phyloP scores from a whole-genome alignment of 2,329 filamentous ascomycete species.

The Hirsutella rhossiliensis region DNA sequence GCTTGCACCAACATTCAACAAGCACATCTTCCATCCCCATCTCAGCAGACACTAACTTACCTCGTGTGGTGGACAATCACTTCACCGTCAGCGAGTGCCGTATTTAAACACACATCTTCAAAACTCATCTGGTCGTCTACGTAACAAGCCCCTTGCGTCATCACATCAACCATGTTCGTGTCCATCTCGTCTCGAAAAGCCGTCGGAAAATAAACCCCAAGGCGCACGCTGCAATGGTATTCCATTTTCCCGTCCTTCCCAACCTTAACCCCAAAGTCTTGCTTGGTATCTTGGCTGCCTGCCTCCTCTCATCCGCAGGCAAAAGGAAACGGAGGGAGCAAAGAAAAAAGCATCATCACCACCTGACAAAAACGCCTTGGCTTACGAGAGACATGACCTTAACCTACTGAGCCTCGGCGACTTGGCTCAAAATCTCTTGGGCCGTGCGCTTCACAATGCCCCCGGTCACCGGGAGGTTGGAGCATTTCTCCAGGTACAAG shows the following conservation, averaged over 20 bases:
- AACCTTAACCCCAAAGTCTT: constrained; percentile 1
- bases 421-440: constrained; percentile 46
- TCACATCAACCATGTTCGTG: too few relatives aligned
- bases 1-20: too few relatives aligned
- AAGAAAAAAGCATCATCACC: neutral
- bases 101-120: too few relatives aligned
- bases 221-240: constrained; percentile 3
- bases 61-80: too few relatives aligned
- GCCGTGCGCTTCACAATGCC: constrained; percentile 83
- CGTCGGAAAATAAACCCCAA: too few relatives aligned
- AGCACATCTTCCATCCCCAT: too few relatives aligned
- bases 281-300: constrained; percentile 6
- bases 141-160: too few relatives aligned
- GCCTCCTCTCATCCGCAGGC: constrained; percentile 1
- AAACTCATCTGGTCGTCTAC: too few relatives aligned
- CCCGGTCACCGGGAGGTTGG: constrained; percentile 76
- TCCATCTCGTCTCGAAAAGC: too few relatives aligned
- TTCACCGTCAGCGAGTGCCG: too few relatives aligned
- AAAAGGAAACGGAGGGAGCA: neutral
- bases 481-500: constrained; percentile 68
- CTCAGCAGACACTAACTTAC: too few relatives aligned
- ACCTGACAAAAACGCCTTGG: neutral
- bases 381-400: neutral
- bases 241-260: neutral
- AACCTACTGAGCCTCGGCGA: constrained; percentile 7